Base-by-base conservation (phyloP, 306 rosid species). In the Cucurbita maxima region DNA sequence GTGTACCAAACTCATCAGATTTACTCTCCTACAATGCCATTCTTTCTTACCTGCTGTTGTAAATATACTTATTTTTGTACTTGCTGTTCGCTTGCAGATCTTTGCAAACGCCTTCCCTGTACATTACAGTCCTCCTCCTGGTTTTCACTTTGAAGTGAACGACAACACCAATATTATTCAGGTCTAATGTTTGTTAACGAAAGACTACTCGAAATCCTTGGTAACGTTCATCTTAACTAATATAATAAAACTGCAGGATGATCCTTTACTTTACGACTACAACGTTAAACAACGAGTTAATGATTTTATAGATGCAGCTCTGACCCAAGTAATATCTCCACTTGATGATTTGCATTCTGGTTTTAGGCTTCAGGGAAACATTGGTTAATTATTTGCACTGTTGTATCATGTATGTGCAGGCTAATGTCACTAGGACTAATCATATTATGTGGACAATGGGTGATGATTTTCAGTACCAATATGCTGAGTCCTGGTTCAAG, bases 361-460 rank as follows among this genome's bases (percentile, higher is more conserved):
- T 58, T 14, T 58, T 52, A 45, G 12, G 1, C 52, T 10, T 12
- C 1, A 34, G 41, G 54, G 37, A 77, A 71, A 61, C 4, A 34
- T 30, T 34, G 63, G 61, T 69, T 60, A 75, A 75, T 77, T 75
- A 34, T 14, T 64, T 69, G 75, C 78, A 76, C 53, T 53, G 40
- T 63, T 57, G 66, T 37, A 47, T 67, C 75, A 34, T 73, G 25
- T 78, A 50, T 50, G 54, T 50, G 54, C 54, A 93, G 98, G 93
- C 87, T 61, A 93, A 88, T 78, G 88, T 93, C 77, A 93, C 98
- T 0, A 84, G 90, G 86, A 83, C 90, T 20, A 88, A 86, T 75
- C 98, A 93, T 77, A 83, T 93, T 38, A 93, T 93, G 97, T 93
- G 93, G 93, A 93, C 98, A 59, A 93, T 93, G 98, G 98, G 98